A percentile compares a stretch with the other conserved stretches of the same genome.
Conservation (phyloP, 768 basidiomycete species). For the Chalciporus sphaerocephalus region DNA sequence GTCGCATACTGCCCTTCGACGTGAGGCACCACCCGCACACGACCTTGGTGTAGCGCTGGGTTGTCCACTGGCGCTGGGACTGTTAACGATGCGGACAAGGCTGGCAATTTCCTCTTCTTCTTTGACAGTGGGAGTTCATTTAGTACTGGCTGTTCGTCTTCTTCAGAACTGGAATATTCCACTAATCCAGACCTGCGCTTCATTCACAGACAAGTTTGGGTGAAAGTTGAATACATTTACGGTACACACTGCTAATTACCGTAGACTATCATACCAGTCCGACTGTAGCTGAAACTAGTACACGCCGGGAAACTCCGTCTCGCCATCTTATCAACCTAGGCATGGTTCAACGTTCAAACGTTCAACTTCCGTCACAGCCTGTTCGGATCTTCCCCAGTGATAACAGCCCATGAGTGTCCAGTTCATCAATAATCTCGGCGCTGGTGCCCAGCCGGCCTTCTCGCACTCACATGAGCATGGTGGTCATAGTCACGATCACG, state of each 20-base stretch:
- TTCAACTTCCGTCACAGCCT: not conserved
- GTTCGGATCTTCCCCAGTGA: not conserved
- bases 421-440: conserved; percentile 67
- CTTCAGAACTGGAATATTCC: conserved; percentile 49
- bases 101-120: conserved; percentile 61
- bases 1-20: conserved; percentile 83
- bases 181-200: conserved; percentile 36
- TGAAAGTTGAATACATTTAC: too few relatives aligned
- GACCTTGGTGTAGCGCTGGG: conserved; percentile 81
- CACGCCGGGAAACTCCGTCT: not conserved
- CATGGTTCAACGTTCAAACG: too few relatives aligned
- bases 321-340: not conserved
- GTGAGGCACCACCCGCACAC: conserved; percentile 68
- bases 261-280: too few relatives aligned
- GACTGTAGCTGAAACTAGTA: too few relatives aligned
- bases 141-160: conserved; percentile 31
- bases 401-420: conserved; percentile 50
- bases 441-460: conserved; percentile 32
- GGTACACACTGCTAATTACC: too few relatives aligned
- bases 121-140: conserved; percentile 11
- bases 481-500: conserved; percentile 51
- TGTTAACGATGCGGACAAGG: conserved; percentile 47
- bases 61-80: conserved; percentile 57
- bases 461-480: conserved; percentile 51
- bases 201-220: too few relatives aligned